These are phyloP conservation scores for Ensete ventricosum DNA, from an alignment of 176 grass and related monocot species.

Conservation along the genomic window DNA sequence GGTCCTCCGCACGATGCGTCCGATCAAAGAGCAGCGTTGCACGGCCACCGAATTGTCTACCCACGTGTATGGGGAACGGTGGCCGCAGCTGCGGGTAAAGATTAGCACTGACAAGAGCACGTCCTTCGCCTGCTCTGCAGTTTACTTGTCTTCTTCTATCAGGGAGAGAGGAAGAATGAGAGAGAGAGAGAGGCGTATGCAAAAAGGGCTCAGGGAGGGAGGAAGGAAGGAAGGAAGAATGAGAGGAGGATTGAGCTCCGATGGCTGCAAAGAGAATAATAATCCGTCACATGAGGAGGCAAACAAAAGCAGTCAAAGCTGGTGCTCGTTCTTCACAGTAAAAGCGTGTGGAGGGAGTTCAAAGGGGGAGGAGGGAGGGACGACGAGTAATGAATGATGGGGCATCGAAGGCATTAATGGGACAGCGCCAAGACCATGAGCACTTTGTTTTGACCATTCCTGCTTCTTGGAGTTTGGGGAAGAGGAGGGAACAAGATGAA, in stretches of 20 bases:
- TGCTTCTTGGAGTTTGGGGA: constrained; percentile 20
- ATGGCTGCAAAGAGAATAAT: constrained; percentile 4
- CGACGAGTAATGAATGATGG: neutral
- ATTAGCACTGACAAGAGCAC: too few relatives aligned
- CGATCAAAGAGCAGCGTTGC: neutral
- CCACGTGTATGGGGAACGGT: constrained; percentile 5
- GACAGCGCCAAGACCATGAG: constrained; percentile 24
- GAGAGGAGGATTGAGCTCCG: neutral
- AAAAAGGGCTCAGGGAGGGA: neutral
- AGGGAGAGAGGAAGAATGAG: too few relatives aligned
- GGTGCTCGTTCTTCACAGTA: too few relatives aligned
- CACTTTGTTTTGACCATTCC: constrained; percentile 23
- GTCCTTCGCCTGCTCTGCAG: neutral
- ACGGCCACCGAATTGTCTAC: neutral
- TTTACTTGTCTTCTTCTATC: too few relatives aligned
- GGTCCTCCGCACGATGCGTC: neutral
- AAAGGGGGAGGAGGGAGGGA: neutral
- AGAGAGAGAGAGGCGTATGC: neutral
- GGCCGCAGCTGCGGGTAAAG: neutral
- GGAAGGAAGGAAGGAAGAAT: neutral
- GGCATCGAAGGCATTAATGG: constrained; percentile 13
- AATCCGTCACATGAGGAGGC: neutral
- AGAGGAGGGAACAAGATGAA: neutral
- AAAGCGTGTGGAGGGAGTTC: too few relatives aligned
- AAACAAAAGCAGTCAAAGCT: neutral